Conservation (phyloP, 495 filamentous ascomycete genomes). For the Parmelia sp. region DNA sequence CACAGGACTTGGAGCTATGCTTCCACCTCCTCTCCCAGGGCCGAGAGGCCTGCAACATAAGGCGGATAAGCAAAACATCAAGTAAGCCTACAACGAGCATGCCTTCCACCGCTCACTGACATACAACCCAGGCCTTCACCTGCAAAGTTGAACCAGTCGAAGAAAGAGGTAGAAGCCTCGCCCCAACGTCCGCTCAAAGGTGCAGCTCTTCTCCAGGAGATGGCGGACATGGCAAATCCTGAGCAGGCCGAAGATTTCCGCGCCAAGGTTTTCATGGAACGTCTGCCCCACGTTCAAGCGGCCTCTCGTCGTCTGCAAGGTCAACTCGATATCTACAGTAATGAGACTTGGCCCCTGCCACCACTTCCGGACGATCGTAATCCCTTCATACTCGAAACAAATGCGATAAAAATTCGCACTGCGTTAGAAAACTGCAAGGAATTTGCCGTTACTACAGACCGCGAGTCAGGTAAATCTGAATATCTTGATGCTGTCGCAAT, state of each 20-base stretch:
- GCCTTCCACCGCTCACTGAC: neutral
- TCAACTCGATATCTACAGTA: constrained; percentile 7
- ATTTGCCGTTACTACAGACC: neutral
- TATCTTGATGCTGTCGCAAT: constrained; percentile 1
- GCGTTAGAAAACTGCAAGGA: constrained; percentile 12
- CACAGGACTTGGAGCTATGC: neutral
- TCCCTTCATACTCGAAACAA: neutral
- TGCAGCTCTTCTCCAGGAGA: constrained; percentile 12
- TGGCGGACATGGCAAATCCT: constrained; percentile 10
- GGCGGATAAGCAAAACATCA: neutral
- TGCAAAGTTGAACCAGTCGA: neutral
- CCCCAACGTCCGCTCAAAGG: neutral
- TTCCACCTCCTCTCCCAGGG: neutral
- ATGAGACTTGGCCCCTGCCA: constrained; percentile 9
- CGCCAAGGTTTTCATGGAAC: constrained; percentile 8
- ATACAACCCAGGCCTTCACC: neutral
- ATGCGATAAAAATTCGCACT: neutral
- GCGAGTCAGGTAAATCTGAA: neutral
- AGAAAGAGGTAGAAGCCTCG: neutral
- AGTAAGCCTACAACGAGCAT: neutral
- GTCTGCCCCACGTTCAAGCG: constrained; percentile 10
- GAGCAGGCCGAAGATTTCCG: constrained; percentile 9
- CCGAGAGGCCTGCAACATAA: neutral
- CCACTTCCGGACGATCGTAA: neutral
- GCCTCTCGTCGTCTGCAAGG: constrained; percentile 14